Conservation (phyloP, 192 early-diverging fungal species). For the Ramicandelaber brevisporus region DNA sequence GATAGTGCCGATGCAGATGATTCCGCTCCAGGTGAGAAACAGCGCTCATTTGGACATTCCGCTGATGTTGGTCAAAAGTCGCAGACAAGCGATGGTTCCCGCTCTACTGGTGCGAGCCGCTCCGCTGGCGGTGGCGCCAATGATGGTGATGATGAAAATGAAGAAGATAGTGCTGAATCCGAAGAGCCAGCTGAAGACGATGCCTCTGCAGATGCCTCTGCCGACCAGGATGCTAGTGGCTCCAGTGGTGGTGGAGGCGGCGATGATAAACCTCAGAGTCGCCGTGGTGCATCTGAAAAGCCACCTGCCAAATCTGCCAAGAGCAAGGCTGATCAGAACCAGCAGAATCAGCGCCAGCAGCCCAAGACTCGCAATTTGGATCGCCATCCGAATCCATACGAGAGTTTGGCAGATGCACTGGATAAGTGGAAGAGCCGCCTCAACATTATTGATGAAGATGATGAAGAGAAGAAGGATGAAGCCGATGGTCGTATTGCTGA, state of each 20-base stretch:
- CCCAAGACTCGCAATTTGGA: constrained; percentile 1
- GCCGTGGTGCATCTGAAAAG: no score
- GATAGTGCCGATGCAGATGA: constrained; percentile 6
- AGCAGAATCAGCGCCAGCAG: background rate
- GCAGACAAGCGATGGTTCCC: no score
- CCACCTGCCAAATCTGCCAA: no score
- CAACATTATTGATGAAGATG: constrained; percentile 37
- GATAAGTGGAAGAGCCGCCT: constrained; percentile 82
- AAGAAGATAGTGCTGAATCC: constrained; percentile 15
- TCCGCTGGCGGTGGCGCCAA: constrained; percentile 8
- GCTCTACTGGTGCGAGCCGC: no score
- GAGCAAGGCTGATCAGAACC: constrained; percentile 1
- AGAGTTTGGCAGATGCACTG: constrained; percentile 76
- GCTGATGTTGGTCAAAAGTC: no score
- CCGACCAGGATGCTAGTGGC: constrained; percentile 10
- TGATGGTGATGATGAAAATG: constrained; percentile 12
- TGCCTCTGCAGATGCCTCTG: constrained; percentile 16
- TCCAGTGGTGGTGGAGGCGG: constrained; percentile 9
- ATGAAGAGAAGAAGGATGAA: constrained; percentile 19
- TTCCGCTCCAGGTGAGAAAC: background rate
- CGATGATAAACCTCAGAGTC: constrained; percentile 5
- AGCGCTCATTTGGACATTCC: no score
- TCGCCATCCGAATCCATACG: constrained; percentile 51
- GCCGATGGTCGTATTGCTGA: constrained; percentile 6
- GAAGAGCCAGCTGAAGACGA: constrained; percentile 17